These are phyloP conservation scores for Crepidotus variabilis DNA, from an alignment of 768 basidiomycete species.

Conservation along the genomic window DNA sequence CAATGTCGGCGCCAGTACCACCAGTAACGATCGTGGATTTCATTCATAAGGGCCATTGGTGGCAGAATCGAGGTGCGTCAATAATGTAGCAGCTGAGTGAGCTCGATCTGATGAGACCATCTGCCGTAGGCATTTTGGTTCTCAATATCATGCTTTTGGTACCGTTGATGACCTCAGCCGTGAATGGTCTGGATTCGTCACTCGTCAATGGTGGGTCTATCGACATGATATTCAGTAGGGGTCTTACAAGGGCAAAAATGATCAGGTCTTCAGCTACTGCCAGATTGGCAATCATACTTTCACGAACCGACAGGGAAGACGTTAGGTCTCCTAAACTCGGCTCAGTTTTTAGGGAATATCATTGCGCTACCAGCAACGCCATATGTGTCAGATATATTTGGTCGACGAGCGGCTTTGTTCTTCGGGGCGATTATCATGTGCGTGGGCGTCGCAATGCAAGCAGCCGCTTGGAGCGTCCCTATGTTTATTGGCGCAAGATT, in stretches of 20 bases:
- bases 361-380: constrained; percentile 70
- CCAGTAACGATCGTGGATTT: constrained; percentile 50
- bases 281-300: constrained; percentile 63
- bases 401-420: constrained; percentile 63
- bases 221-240: not conserved
- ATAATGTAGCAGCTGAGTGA: not conserved
- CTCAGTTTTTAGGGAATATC: constrained; percentile 73
- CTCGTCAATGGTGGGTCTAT: constrained; percentile 45
- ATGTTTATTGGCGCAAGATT: constrained; percentile 58
- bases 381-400: constrained; percentile 69
- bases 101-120: not conserved
- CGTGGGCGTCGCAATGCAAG: constrained; percentile 56
- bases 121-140: constrained; percentile 44
- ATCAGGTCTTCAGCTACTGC: constrained; percentile 58
- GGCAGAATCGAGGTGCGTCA: constrained; percentile 52
- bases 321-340: constrained; percentile 72
- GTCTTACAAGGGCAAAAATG: too few relatives aligned
- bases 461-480: constrained; percentile 38
- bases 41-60: constrained; percentile 58
- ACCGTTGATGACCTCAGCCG: constrained; percentile 60
- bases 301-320: constrained; percentile 48
- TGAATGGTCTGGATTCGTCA: constrained; percentile 70
- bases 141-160: constrained; percentile 58
- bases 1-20: constrained; percentile 7
- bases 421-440: constrained; percentile 66